These are phyloP conservation scores for Fusarium brachygibbosum DNA, from an alignment of 2,329 filamentous ascomycete species.

Conservation along the genomic window DNA sequence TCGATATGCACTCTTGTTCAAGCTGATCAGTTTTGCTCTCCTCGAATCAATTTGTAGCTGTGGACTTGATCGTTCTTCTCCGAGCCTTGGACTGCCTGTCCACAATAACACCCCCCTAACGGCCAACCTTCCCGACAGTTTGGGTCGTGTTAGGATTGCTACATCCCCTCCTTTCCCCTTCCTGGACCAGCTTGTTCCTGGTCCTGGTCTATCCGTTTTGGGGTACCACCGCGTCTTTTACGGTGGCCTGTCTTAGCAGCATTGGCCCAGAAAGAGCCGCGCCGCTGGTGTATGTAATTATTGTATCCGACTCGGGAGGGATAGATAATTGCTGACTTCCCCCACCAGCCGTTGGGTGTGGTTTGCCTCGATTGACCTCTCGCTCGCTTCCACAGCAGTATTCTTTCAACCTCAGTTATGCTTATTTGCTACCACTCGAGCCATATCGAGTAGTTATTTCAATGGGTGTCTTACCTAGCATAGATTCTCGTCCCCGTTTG, in stretches of 20 bases:
- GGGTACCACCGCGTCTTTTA: constrained; percentile 46
- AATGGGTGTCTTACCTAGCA: constrained; percentile 68
- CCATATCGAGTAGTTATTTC: constrained; percentile 55
- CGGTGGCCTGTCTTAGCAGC: constrained; percentile 49
- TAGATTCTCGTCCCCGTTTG: constrained; percentile 65
- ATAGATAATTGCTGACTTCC: constrained; percentile 48
- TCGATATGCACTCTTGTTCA: constrained; percentile 6
- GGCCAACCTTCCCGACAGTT: constrained; percentile 48
- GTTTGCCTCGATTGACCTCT: constrained; percentile 36
- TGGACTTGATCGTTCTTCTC: constrained; percentile 11
- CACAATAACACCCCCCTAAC: neutral
- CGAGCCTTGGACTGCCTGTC: constrained; percentile 22
- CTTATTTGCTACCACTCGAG: constrained; percentile 46
- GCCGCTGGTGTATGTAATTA: constrained; percentile 50
- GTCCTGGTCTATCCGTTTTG: constrained; percentile 48
- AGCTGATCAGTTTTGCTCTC: neutral
- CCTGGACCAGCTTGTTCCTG: constrained; percentile 48
- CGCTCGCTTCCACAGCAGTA: constrained; percentile 20
- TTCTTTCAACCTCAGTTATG: constrained; percentile 43
- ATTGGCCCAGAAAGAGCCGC: constrained; percentile 41
- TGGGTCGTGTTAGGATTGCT: constrained; percentile 52
- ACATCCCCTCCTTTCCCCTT: constrained; percentile 44
- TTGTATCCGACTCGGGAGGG: constrained; percentile 43
- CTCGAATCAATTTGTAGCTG: too few relatives aligned
- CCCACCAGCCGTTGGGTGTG: constrained; percentile 34